A percentile compares a stretch with the other conserved stretches of the same genome.
phyloP scores from a whole-genome alignment of 805 yeast species.

The Yamadazyma philogaea region DNA sequence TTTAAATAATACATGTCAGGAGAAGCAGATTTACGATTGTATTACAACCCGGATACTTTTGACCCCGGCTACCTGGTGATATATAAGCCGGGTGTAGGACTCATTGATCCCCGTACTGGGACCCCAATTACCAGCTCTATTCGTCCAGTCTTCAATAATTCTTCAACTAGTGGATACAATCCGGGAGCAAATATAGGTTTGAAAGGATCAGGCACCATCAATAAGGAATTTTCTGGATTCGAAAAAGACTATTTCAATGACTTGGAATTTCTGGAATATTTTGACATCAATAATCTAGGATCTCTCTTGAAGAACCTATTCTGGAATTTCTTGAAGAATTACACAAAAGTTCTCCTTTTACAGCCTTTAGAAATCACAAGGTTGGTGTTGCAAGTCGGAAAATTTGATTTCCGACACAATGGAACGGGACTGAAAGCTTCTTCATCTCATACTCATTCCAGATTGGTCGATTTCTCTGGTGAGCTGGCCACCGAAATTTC shows the following conservation, averaged over 20 bases:
- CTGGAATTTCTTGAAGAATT: slow-evolving; percentile 62
- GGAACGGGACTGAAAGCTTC: slow-evolving; percentile 13
- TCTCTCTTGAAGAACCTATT: slow-evolving; percentile 57
- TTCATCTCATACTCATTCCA: slow-evolving; percentile 3
- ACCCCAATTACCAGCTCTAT: slow-evolving; percentile 31
- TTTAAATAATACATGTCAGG: slow-evolving; percentile 3
- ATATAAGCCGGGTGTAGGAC: slow-evolving; percentile 60
- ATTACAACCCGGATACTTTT: slow-evolving; percentile 65
- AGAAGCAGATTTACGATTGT: slow-evolving; percentile 52
- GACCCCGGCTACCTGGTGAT: slow-evolving; percentile 61
- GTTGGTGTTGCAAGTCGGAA: slow-evolving; percentile 76
- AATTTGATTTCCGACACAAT: slow-evolving; percentile 36
- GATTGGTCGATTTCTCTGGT: slow-evolving; percentile 17
- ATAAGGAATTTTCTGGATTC: slow-evolving; percentile 11
- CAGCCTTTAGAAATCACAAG: slow-evolving; percentile 90
- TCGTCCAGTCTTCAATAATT: slow-evolving; percentile 14
- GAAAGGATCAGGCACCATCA: slow-evolving; percentile 8
- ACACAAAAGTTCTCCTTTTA: slow-evolving; percentile 62
- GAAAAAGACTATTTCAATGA: slow-evolving; percentile 50
- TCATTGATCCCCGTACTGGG: slow-evolving; percentile 45
- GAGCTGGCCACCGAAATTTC: slow-evolving; percentile 7
- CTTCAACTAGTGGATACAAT: slow-evolving; percentile 12
- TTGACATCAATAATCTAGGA: slow-evolving; percentile 55
- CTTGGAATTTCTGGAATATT: slow-evolving; percentile 63
- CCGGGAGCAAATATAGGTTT: slow-evolving; percentile 17